Evolutionary conservation across 164 flowering plant species (phyloP), one percentile per base, ranked within the genome.

Genomic region (Macadamia integrifolia): DNA sequence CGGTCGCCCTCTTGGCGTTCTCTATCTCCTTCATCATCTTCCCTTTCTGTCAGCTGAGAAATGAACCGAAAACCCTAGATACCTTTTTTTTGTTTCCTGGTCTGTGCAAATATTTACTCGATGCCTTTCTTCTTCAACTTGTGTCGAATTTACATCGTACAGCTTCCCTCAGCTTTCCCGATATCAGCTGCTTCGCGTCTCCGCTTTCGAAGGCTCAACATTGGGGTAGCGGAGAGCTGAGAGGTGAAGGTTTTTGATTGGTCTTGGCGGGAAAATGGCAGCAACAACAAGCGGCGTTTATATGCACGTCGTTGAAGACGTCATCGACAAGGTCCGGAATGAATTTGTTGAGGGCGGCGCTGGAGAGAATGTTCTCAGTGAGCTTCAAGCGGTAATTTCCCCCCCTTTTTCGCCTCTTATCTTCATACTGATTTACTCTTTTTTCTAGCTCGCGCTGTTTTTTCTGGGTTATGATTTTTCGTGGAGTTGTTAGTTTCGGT

Each of bases 291-390:
- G 88, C 82, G 18, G 77, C 9, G 92, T 93, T 49, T 91, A 93
- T 67, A 70, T 91, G 73, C 86, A 84, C 62, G 96, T 93, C 62
- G 86, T 93, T 68, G 93, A 90, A 69, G 98, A 93, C 66, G 97
- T 90, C 66, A 77, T 93, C 77, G 83, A 72, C 78, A 91, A 93
- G 83, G 89, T 93, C 60, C 89, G 93, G 4, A 94, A 88, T 0
- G 98, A 91, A 80, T 93, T 93, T 79, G 57, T 87, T 70, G 77
- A 70, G 58, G 82, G 82, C 23, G 96, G 93, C 12, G 87, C 90
- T 3, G 98, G 96, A 8, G 95, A 87, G 49, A 65, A 68, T 64
- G 92, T 85, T 43, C 93, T 92, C 70, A 78, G 43, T 72, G 92
- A 90, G 75, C 93, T 94, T 32, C 98, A 94, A 83, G 93, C 82